phyloP scores from a whole-genome alignment of 1,139 yeast genomes.

The Yamadazyma buinensis region DNA sequence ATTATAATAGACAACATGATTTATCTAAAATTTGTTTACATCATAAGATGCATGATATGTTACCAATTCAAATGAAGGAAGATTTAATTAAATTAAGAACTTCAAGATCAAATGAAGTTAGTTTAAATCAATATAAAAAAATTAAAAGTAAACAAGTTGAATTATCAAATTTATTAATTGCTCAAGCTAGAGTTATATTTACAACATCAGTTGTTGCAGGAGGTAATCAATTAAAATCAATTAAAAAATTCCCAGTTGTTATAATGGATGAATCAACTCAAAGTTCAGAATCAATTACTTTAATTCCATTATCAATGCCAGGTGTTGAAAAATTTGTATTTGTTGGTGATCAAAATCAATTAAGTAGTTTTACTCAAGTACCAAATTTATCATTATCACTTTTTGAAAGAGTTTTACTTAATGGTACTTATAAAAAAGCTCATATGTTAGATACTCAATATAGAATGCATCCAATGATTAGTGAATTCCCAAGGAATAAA shows the following conservation, averaged over 20 bases:
- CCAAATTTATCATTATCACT: constrained; percentile 56
- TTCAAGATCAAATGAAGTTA: constrained; percentile 33
- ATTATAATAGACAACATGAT: constrained; percentile 53
- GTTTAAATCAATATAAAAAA: constrained; percentile 46
- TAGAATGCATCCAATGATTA: constrained; percentile 66
- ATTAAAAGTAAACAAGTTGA: constrained; percentile 40
- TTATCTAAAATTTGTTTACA: constrained; percentile 60
- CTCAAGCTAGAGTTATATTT: constrained; percentile 66
- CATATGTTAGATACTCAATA: constrained; percentile 71
- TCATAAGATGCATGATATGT: constrained; percentile 49
- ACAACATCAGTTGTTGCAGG: constrained; percentile 74
- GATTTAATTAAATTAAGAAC: constrained; percentile 39
- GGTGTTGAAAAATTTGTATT: constrained; percentile 65
- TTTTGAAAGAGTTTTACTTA: constrained; percentile 54
- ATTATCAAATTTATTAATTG: constrained; percentile 47
- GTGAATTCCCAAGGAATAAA: constrained; percentile 58
- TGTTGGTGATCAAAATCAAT: constrained; percentile 69
- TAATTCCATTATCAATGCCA: constrained; percentile 66
- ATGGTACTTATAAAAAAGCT: constrained; percentile 55
- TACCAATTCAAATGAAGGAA: constrained; percentile 44
- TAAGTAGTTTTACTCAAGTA: constrained; percentile 64
- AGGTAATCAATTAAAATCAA: constrained; percentile 55
- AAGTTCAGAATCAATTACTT: constrained; percentile 66
- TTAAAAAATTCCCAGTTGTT: constrained; percentile 59
- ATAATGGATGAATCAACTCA: constrained; percentile 64